These are phyloP conservation scores for Annona squamosa DNA, from an alignment of 164 flowering plant species.

Conservation along the genomic window DNA sequence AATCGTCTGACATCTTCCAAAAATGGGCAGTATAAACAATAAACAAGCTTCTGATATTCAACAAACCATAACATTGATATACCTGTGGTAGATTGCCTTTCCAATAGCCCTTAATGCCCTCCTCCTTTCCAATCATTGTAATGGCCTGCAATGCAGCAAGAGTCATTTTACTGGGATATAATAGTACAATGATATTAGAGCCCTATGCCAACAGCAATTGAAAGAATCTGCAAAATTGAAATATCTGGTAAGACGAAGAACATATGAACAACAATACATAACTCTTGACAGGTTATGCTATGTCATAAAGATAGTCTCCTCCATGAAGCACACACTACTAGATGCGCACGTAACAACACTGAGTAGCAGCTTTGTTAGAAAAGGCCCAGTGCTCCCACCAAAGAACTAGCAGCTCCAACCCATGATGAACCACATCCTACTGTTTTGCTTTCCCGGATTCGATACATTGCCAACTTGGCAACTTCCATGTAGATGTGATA, in stretches of 20 bases:
- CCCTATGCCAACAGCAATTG: neutral
- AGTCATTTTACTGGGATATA: neutral
- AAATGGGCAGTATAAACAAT: neutral
- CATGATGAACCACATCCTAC: neutral
- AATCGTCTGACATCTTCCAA: neutral
- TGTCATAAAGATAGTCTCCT: neutral
- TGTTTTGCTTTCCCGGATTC: neutral
- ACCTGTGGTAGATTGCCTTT: constrained; percentile 99
- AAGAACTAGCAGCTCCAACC: neutral
- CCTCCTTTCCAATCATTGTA: constrained; percentile 63
- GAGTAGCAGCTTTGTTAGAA: neutral
- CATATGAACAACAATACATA: neutral
- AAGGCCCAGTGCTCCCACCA: neutral
- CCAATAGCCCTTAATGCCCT: constrained; percentile 95
- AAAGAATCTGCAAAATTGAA: neutral
- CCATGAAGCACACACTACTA: neutral
- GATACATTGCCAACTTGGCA: neutral
- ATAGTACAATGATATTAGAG: neutral
- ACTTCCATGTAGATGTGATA: neutral
- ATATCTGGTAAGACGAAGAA: neutral
- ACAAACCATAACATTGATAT: constrained; percentile 8
- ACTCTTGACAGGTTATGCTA: neutral
- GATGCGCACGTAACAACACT: neutral
- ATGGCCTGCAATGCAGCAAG: constrained; percentile 49
- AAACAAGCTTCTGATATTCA: neutral